These are phyloP conservation scores for Rubia tinctorum DNA, from an alignment of 305 asterid genomes.

Conservation along the genomic window DNA sequence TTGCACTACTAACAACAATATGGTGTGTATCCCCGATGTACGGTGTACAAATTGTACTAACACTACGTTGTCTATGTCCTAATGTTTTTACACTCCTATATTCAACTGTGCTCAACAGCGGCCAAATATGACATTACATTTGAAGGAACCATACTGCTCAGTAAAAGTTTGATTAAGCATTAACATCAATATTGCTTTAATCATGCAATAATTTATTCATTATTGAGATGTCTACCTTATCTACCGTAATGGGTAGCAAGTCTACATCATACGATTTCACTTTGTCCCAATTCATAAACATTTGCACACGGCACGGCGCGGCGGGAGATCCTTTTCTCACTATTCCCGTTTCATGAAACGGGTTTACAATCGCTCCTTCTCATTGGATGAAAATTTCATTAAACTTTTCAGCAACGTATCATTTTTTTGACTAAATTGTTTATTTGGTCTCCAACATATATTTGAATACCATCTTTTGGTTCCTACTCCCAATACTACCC, in stretches of 20 bases:
- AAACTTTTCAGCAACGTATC: too few species aligned
- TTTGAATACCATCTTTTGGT: too few species aligned
- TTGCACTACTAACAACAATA: too few species aligned
- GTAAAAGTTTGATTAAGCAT: background rate
- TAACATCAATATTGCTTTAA: background rate
- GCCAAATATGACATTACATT: too few species aligned
- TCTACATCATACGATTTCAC: background rate
- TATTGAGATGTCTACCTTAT: background rate
- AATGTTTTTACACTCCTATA: too few species aligned
- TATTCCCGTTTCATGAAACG: background rate
- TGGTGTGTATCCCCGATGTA: too few species aligned
- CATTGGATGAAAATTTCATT: background rate
- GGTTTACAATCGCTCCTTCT: background rate
- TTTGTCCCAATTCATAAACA: background rate
- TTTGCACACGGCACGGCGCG: background rate
- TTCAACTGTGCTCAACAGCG: too few species aligned
- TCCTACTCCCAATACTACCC: too few species aligned
- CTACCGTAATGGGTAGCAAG: background rate
- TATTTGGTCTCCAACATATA: too few species aligned
- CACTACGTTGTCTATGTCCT: too few species aligned
- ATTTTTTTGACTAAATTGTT: too few species aligned
- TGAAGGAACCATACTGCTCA: background rate
- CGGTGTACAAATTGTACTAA: too few species aligned
- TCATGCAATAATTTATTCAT: background rate
- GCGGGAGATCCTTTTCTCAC: conserved; percentile 1